Base-by-base conservation (phyloP, 192 early-diverging fungal species). In the Endogone sp. region DNA sequence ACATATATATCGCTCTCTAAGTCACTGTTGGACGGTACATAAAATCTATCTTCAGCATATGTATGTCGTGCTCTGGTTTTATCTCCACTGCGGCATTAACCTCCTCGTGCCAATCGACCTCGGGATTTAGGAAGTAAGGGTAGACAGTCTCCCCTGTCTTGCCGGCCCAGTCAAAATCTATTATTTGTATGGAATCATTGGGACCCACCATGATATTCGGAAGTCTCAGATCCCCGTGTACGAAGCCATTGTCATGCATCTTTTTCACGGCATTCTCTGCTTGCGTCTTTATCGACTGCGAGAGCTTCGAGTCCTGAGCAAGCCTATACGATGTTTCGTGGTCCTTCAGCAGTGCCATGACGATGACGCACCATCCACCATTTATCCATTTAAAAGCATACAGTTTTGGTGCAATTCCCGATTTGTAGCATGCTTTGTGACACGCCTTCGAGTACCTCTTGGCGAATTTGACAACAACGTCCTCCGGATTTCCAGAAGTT, bases 401-500 rank as follows among this genome's bases (percentile, higher is more conserved):
- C 37, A 49, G 16, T 49, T 49, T 0, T 1, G 37, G 37, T 49
- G 37, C 6, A 16, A 49, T 49, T 1, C 37, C 0, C 37, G 16
- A 1, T 11, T 49, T 0, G 37, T 49, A 1, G 37, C 37, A 49
- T 49, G 37, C 37, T 16, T 1, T 49, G 37, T 49, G 37, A 4
- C 60, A 62, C 11, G 11, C 60, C 4, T 62, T n/a, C 26, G 60
- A 62, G 29, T 62, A 62, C n/a, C 60, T 62, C 60, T 62, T 62
- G 29, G 60, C 4, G 29, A 62, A 62, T 30, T 62, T 62, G 60
- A 62, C 60, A 62, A 62, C 29, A 27, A 62, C 60, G 29, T 62
- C 27, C 4, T 22, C 13, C 11, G 60, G n/a, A 20, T 0, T 0
- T 49, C 16, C 37, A 6, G 37, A 49, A 4, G 29, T 20, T 1